Base-by-base conservation (phyloP, 306 rosid genomes). In the Ceratonia siliqua region DNA sequence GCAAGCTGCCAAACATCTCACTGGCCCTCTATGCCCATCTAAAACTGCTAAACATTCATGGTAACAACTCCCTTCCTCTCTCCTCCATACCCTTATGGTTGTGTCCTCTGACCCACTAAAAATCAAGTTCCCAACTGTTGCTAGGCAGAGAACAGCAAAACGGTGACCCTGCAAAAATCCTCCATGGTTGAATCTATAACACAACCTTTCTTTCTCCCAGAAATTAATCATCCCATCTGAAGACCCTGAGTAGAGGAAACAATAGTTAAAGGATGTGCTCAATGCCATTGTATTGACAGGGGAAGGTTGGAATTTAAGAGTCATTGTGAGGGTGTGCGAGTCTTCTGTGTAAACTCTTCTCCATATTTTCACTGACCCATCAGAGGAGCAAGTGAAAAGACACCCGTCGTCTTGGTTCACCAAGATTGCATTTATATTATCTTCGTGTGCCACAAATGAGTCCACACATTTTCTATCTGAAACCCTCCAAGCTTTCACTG, bases 41-140 rank as follows among this genome's bases (percentile, higher is more conserved):
- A 91, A 59, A 57, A 91, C 92, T 0, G 83, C 85, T 75, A 89
- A 75, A 71, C 94, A 89, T 61, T 91, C 92, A 77, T 89, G 97
- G 68, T 85, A 86, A 39, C 85, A 89, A 38, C 87, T 82, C 8
- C 85, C 90, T 65, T 86, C 87, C 41, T 82, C 91, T 69, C 92
- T 89, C 39, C 77, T 79, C 97, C 97, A 91, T 8, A 87, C 83
- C 75, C 91, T 71, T 62, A 89, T 87, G 0, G 91, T 89, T 0
- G 97, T 89, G 13, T 91, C 97, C 75, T 91, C 95, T 0, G 95
- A 91, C 0, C 97, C 97, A 20, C 92, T 91, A 21, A 91, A 89
- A 15, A 91, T 64, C 81, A 89, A 52, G 75, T 76, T 87, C 84
- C 90, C 97, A 12, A 85, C 85, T 0, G 90, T 81, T n/a, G 75